Percentiles rank a stretch among this genome's conserved stretches.
These are phyloP conservation scores for Magnolia sinica DNA, from an alignment of 164 flowering plant species.

Conservation along the genomic window DNA sequence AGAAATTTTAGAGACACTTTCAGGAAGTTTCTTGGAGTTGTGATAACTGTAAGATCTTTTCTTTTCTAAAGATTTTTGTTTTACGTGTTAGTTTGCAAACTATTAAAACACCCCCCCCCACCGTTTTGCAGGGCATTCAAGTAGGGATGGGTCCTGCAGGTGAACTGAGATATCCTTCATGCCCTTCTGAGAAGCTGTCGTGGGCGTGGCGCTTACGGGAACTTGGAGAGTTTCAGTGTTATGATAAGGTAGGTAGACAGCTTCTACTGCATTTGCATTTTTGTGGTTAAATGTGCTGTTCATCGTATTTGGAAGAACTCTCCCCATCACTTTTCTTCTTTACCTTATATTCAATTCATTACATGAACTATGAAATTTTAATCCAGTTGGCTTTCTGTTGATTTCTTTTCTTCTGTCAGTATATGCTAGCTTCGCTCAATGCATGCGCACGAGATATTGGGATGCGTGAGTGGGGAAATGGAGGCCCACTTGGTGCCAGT, in stretches of 20 bases:
- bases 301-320: neutral
- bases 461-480: slow-evolving; percentile 55
- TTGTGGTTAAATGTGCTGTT: neutral
- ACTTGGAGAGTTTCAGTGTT: slow-evolving; percentile 74
- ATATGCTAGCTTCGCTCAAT: slow-evolving; percentile 59
- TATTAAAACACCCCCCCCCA: neutral
- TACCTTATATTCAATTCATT: neutral
- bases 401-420: slow-evolving; percentile 30
- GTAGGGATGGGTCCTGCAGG: slow-evolving; percentile 84
- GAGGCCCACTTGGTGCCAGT: slow-evolving; percentile 49
- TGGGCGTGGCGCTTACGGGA: slow-evolving; percentile 40
- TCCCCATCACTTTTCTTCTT: neutral
- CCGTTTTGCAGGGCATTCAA: slow-evolving; percentile 51
- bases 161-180: slow-evolving; percentile 72
- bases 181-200: slow-evolving; percentile 37
- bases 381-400: neutral
- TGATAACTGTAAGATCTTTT: slow-evolving; percentile 39
- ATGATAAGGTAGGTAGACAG: slow-evolving; percentile 54
- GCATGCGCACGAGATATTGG: slow-evolving; percentile 49
- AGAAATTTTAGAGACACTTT: slow-evolving; percentile 59
- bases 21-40: slow-evolving; percentile 42
- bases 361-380: neutral
- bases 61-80: neutral
- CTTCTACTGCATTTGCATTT: neutral
- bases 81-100: neutral